phyloP scores from a whole-genome alignment of 495 filamentous ascomycete species.

The Lophiotrema nucula region DNA sequence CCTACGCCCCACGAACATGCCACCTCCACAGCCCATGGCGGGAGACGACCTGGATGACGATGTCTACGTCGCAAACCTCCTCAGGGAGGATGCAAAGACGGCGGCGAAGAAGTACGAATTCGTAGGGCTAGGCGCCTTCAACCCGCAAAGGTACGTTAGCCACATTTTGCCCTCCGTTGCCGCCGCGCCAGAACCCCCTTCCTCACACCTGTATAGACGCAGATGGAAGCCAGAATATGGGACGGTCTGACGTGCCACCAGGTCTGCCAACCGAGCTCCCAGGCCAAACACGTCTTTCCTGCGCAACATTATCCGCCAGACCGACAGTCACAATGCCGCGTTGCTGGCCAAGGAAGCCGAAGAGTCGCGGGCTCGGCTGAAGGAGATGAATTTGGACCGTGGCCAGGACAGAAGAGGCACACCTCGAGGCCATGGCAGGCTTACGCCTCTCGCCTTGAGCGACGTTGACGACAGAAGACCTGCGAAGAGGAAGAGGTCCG shows the following conservation, averaged over 20 bases:
- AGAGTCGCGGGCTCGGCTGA: constrained; percentile 59
- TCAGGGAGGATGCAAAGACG: constrained; percentile 71
- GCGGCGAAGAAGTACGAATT: constrained; percentile 69
- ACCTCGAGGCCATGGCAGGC: constrained; percentile 4
- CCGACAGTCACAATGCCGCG: constrained; percentile 85
- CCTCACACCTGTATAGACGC: background rate
- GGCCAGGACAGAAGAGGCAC: background rate
- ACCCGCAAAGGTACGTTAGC: constrained; percentile 63
- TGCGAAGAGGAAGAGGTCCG: constrained; percentile 35
- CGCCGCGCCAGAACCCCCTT: too few species aligned
- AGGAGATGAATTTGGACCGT: constrained; percentile 44
- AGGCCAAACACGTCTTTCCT: constrained; percentile 92
- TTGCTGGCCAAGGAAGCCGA: constrained; percentile 77
- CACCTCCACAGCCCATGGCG: background rate
- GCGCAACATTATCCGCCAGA: constrained; percentile 82
- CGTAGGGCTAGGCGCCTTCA: constrained; percentile 69
- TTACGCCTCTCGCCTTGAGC: background rate
- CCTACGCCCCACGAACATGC: background rate
- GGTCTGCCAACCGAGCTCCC: constrained; percentile 63
- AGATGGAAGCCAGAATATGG: too few species aligned
- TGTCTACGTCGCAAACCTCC: constrained; percentile 70
- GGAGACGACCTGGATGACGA: constrained; percentile 46
- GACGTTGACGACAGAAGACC: constrained; percentile 11
- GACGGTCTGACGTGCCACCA: constrained; percentile 36
- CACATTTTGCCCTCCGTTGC: background rate